Evolutionary conservation across 1,284 basidiomycete genomes (phyloP).

Genomic region (Pascua sp.): DNA sequence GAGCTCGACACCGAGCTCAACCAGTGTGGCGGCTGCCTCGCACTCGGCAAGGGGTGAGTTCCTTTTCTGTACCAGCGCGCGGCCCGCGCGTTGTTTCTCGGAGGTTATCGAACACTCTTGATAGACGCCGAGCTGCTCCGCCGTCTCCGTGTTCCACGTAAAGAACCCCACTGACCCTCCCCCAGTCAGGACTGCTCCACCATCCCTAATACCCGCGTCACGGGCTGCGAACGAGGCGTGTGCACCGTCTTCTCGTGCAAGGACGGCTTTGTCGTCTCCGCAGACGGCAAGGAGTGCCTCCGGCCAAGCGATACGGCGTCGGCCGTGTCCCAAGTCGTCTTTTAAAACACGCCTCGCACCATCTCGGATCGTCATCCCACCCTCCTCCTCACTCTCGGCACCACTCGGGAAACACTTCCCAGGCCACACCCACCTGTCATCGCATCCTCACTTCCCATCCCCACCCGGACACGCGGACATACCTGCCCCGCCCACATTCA

Average conservation of each 20-base stretch:
- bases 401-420: no score
- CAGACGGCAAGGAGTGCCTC: constrained; percentile 38
- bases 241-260: constrained; percentile 47
- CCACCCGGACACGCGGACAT: no score
- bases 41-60: constrained; percentile 47
- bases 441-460: no score
- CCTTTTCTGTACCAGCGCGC: no score
- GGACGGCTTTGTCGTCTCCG: constrained; percentile 44
- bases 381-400: no score
- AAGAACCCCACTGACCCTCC: background rate
- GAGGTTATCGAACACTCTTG: background rate
- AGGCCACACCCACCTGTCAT: no score
- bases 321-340: no score
- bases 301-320: background rate
- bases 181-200: constrained; percentile 48
- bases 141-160: background rate
- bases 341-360: no score
- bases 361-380: no score
- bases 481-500: no score
- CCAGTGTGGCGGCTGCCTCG: constrained; percentile 49
- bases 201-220: constrained; percentile 45
- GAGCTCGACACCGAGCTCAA: constrained; percentile 47
- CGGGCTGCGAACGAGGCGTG: constrained; percentile 40
- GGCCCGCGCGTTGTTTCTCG: background rate
- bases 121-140: background rate